Evolutionary conservation across 768 basidiomycete genomes (phyloP).

Genomic region (Suillus variegatus): DNA sequence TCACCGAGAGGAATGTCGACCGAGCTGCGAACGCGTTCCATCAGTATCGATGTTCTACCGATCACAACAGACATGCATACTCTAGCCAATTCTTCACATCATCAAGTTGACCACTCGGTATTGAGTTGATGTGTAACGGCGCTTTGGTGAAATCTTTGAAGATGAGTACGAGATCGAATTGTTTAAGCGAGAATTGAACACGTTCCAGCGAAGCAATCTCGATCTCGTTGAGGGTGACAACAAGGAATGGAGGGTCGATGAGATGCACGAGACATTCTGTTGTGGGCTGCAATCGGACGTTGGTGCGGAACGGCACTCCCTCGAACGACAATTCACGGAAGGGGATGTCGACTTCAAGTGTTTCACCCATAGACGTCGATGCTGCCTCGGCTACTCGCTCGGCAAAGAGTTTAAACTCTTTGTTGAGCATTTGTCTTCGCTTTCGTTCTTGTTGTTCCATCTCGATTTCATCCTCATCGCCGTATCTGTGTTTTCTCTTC

Average conservation of each 20-base stretch:
- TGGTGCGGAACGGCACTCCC: conserved; percentile 95
- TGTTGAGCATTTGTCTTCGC: conserved; percentile 85
- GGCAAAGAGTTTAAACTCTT: conserved; percentile 91
- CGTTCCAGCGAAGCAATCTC: conserved; percentile 97
- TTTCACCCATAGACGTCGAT: conserved; percentile 78
- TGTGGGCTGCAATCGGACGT: conserved; percentile 92
- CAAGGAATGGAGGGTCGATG: conserved; percentile 93
- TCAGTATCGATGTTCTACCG: background rate
- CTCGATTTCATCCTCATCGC: conserved; percentile 98
- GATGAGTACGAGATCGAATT: conserved; percentile 96
- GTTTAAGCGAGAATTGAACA: conserved; percentile 93
- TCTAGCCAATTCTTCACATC: conserved; percentile 99
- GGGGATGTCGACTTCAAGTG: conserved; percentile 92
- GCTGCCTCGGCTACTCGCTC: conserved; percentile 89
- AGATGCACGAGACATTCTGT: conserved; percentile 97
- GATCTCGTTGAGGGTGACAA: conserved; percentile 91
- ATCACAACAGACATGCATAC: conserved; percentile 47
- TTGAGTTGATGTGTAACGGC: conserved; percentile 95
- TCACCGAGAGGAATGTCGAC: conserved; percentile 96
- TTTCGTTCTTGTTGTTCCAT: conserved; percentile 97
- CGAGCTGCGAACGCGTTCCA: conserved; percentile 55
- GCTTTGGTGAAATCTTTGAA: conserved; percentile 94
- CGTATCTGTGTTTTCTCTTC: conserved; percentile 94
- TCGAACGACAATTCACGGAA: conserved; percentile 97
- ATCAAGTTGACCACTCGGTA: conserved; percentile 86